phyloP scores from a whole-genome alignment of 179 eudicot species.

The Beta corolliflora region DNA sequence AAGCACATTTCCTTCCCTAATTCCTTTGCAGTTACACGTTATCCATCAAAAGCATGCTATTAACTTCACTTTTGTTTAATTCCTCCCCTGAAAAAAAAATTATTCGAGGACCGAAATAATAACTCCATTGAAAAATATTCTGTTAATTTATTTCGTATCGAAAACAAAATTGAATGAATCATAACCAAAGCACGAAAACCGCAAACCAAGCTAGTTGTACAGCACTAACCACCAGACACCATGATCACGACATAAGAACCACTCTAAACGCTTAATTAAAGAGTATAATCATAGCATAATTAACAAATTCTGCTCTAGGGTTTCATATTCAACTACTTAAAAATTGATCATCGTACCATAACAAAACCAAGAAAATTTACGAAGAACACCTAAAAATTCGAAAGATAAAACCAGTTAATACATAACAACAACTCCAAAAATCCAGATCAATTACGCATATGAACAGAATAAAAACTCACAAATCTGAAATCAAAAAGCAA shows the following conservation, averaged over 20 bases:
- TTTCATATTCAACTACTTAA: background rate
- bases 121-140: background rate
- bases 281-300: too few relatives aligned
- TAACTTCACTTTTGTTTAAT: background rate
- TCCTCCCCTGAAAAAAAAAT: too few relatives aligned
- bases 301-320: background rate
- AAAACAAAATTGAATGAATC: too few relatives aligned
- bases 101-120: too few relatives aligned
- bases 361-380: background rate
- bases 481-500: background rate
- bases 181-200: too few relatives aligned
- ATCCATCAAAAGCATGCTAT: background rate
- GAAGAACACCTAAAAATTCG: background rate
- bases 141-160: too few relatives aligned
- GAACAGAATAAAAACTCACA: background rate
- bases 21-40: background rate
- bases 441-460: conserved; percentile 1
- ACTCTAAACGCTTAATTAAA: too few relatives aligned
- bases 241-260: too few relatives aligned
- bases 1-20: background rate
- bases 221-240: too few relatives aligned
- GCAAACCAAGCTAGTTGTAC: too few relatives aligned
- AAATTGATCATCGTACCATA: background rate
- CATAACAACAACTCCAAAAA: background rate
- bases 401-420: background rate